Evolutionary conservation across 2,329 filamentous ascomycete species (phyloP).

Genomic region (Ophiocordyceps camponoti-floridani): DNA sequence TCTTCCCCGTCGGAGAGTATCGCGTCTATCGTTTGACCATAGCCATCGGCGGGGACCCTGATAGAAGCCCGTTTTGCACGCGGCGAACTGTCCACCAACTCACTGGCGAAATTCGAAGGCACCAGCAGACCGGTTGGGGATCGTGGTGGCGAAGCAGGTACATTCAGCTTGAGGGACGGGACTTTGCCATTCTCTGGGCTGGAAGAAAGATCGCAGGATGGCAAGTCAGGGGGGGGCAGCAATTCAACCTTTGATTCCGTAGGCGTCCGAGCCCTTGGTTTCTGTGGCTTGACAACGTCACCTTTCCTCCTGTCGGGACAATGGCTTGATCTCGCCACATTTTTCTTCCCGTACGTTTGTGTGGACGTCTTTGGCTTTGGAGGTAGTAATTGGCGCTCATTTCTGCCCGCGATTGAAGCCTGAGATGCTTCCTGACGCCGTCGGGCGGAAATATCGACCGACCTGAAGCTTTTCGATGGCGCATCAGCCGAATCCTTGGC

Average conservation of each 20-base stretch:
- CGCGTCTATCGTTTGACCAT: background rate
- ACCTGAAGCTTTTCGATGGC: background rate
- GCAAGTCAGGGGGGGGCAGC: conserved; percentile 1
- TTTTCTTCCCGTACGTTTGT: conserved; percentile 10
- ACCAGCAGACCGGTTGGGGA: background rate
- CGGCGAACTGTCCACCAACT: conserved; percentile 1
- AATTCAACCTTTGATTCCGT: background rate
- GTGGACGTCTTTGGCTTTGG: conserved; percentile 5
- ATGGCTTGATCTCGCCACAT: background rate
- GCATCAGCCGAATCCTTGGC: background rate
- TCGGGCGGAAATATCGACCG: conserved; percentile 3
- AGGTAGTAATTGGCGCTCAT: conserved; percentile 1
- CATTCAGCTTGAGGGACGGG: background rate
- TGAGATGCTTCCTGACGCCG: background rate
- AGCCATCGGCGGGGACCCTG: conserved; percentile 4
- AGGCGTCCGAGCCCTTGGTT: background rate
- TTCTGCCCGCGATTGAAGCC: conserved; percentile 4
- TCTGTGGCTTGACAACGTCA: background rate
- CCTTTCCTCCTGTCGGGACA: background rate
- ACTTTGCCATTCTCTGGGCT: background rate
- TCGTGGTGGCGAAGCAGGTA: background rate
- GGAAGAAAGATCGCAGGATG: background rate
- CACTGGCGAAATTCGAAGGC: background rate
- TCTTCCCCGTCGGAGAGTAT: background rate
- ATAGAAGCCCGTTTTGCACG: conserved; percentile 2